These are phyloP conservation scores for Stagonosporopsis rhizophila DNA, from an alignment of 2,329 filamentous ascomycete genomes.

Conservation along the genomic window DNA sequence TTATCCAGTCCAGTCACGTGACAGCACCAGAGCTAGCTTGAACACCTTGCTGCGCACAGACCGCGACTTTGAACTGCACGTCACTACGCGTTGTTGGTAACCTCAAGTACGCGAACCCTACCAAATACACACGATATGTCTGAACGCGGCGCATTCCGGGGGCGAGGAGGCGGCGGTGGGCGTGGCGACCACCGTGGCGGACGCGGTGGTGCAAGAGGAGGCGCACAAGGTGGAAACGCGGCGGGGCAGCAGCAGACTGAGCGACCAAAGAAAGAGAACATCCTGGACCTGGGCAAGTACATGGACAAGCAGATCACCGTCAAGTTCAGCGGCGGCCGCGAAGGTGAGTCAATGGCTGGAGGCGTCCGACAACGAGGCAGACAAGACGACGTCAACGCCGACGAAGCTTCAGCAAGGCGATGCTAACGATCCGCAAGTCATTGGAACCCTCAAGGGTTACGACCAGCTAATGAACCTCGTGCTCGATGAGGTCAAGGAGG, in stretches of 20 bases:
- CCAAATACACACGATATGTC: slow-evolving; percentile 54
- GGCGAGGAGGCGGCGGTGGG: slow-evolving; percentile 43
- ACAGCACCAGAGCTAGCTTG: slow-evolving; percentile 1
- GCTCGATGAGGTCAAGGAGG: slow-evolving; percentile 90
- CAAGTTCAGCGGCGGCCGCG: slow-evolving; percentile 94
- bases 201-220: slow-evolving; percentile 51
- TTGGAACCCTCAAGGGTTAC: slow-evolving; percentile 89
- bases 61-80: slow-evolving; percentile 25
- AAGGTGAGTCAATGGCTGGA: slow-evolving; percentile 65
- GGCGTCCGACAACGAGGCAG: neutral
- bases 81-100: slow-evolving; percentile 25
- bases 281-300: slow-evolving; percentile 92
- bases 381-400: neutral
- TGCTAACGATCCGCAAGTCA: slow-evolving; percentile 63
- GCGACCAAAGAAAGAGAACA: slow-evolving; percentile 97
- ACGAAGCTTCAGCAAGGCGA: no score
- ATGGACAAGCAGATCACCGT: slow-evolving; percentile 96
- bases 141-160: slow-evolving; percentile 62
- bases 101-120: slow-evolving; percentile 18
- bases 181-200: slow-evolving; percentile 47
- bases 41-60: slow-evolving; percentile 17
- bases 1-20: slow-evolving; percentile 4
- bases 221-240: slow-evolving; percentile 43
- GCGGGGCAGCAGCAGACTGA: slow-evolving; percentile 55
- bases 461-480: slow-evolving; percentile 99